Conservation (phyloP, 2,329 filamentous ascomycete genomes). For the Penicillium sp. region DNA sequence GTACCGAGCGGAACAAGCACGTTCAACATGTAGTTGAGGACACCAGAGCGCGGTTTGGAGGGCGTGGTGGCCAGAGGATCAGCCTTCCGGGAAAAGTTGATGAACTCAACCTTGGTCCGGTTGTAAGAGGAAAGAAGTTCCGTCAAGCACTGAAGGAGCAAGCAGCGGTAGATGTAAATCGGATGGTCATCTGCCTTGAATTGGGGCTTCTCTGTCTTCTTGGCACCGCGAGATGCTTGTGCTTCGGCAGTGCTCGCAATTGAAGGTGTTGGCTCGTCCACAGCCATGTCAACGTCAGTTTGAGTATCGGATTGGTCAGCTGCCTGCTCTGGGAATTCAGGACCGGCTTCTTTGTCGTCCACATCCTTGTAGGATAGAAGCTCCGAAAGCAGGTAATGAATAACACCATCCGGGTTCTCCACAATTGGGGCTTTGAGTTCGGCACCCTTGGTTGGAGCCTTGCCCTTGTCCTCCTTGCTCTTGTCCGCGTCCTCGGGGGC, state of each 20-base stretch:
- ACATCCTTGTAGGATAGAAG: slow-evolving; percentile 85
- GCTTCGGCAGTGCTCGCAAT: slow-evolving; percentile 25
- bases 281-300: slow-evolving; percentile 46
- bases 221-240: slow-evolving; percentile 33
- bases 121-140: slow-evolving; percentile 89
- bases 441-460: slow-evolving; percentile 44
- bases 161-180: slow-evolving; percentile 93
- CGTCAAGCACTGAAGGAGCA: slow-evolving; percentile 80
- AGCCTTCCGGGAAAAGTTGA: slow-evolving; percentile 93
- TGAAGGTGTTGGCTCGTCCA: slow-evolving; percentile 31
- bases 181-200: slow-evolving; percentile 92
- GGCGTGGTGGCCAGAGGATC: slow-evolving; percentile 76
- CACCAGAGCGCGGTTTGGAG: slow-evolving; percentile 83
- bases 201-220: slow-evolving; percentile 59
- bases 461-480: slow-evolving; percentile 24
- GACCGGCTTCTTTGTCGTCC: slow-evolving; percentile 63
- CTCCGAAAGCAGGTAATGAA: slow-evolving; percentile 89
- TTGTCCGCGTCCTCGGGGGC: slow-evolving; percentile 15
- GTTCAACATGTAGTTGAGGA: slow-evolving; percentile 87
- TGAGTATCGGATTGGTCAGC: slow-evolving; percentile 27
- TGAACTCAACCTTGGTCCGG: slow-evolving; percentile 92
- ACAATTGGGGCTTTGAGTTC: slow-evolving; percentile 76
- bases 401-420: slow-evolving; percentile 86
- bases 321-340: slow-evolving; percentile 24
- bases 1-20: slow-evolving; percentile 61